phyloP scores from a whole-genome alignment of 768 basidiomycete genomes.

The Hericium rajendrae region DNA sequence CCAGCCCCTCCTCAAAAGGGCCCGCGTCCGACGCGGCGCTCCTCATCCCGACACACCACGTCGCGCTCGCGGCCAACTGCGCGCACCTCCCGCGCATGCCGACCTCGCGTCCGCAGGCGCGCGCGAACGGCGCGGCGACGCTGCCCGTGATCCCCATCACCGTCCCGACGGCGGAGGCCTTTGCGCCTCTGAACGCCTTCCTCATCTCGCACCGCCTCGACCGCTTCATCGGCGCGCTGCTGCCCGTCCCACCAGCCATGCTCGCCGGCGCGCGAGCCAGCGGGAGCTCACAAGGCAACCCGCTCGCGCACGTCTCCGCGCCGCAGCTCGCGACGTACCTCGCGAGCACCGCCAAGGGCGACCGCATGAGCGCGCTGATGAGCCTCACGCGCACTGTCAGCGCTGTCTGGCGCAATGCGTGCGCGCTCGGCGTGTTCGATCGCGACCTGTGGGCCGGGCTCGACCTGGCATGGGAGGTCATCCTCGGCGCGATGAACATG shows the following conservation, averaged over 20 bases:
- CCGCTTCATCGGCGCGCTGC: slow-evolving; percentile 48
- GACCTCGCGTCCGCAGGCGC: slow-evolving; percentile 15
- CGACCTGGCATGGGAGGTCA: slow-evolving; percentile 57
- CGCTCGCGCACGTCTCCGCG: slow-evolving; percentile 15
- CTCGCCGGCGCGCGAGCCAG: slow-evolving; percentile 9
- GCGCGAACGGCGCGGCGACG: slow-evolving; percentile 15
- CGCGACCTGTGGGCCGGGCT: slow-evolving; percentile 57
- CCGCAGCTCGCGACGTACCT: slow-evolving; percentile 16
- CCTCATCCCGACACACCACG: slow-evolving; percentile 53
- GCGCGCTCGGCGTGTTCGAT: slow-evolving; percentile 60
- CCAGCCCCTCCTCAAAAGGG: slow-evolving; percentile 27
- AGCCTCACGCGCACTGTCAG: slow-evolving; percentile 40
- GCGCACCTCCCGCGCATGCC: slow-evolving; percentile 46
- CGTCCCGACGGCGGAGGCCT: slow-evolving; percentile 63
- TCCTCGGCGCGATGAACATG: slow-evolving; percentile 47
- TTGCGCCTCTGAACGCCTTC: slow-evolving; percentile 53
- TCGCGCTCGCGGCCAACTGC: slow-evolving; percentile 54
- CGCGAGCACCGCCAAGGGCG: slow-evolving; percentile 16
- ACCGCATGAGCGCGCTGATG: slow-evolving; percentile 34
- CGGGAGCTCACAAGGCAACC: slow-evolving; percentile 9
- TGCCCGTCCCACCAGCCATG: slow-evolving; percentile 39
- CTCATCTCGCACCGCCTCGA: slow-evolving; percentile 59
- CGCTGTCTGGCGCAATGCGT: slow-evolving; percentile 66
- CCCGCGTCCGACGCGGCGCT: slow-evolving; percentile 27
- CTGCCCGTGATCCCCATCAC: slow-evolving; percentile 63